Percentiles rank a stretch among this genome's conserved stretches.
These are phyloP conservation scores for Phytophthora foliorum DNA, from an alignment of 352 stramenopile species.

Conservation along the genomic window DNA sequence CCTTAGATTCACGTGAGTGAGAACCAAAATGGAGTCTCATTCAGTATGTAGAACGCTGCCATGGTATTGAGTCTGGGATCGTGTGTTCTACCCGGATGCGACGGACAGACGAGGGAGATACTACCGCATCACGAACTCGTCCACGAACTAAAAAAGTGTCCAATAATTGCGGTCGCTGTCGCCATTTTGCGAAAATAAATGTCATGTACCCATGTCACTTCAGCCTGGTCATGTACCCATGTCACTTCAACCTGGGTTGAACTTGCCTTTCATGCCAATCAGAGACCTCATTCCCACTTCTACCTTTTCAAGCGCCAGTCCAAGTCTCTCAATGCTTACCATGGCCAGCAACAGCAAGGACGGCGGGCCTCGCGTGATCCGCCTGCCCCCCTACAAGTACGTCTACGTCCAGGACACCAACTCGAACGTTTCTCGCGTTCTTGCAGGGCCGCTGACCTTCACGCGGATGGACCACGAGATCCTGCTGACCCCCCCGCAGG, in stretches of 20 bases:
- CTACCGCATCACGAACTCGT: no score
- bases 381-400: slow-evolving; percentile 85
- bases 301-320: slow-evolving; percentile 14
- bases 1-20: no score
- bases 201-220: no score
- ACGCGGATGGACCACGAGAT: slow-evolving; percentile 86
- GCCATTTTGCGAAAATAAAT: no score
- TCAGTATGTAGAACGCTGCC: no score
- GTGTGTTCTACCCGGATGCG: no score
- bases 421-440: slow-evolving; percentile 85
- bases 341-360: slow-evolving; percentile 35
- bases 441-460: slow-evolving; percentile 81
- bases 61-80: no score
- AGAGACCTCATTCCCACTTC: slow-evolving; percentile 21
- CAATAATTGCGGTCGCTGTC: no score
- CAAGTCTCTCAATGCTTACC: slow-evolving; percentile 17
- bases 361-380: slow-evolving; percentile 74
- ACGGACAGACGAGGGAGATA: no score
- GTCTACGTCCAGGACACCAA: slow-evolving; percentile 89
- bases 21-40: no score
- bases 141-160: no score
- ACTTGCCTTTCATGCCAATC: background rate
- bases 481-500: slow-evolving; percentile 62
- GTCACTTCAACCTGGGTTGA: slow-evolving; percentile 27
- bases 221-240: no score